Evolutionary conservation across 768 basidiomycete species (phyloP).

Genomic region (Trametes gibbosa): DNA sequence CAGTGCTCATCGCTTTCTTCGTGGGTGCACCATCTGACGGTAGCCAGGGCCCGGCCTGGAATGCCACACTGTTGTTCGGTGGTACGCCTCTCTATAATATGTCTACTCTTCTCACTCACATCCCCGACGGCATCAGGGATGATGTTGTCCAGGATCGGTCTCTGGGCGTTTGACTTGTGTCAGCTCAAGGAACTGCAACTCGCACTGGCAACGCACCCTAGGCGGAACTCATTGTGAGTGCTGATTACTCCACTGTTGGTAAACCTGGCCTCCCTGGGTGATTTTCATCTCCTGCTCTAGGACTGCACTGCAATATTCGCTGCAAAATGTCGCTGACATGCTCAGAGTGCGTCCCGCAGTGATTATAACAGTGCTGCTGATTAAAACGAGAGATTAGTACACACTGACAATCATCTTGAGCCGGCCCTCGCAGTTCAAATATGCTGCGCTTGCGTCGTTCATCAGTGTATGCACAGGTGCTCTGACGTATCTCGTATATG

Average conservation of each 20-base stretch:
- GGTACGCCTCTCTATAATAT: conserved; percentile 26
- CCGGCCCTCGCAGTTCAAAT: conserved; percentile 34
- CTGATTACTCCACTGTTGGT: too few species aligned
- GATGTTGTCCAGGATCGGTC: conserved; percentile 44
- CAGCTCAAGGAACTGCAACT: conserved; percentile 50
- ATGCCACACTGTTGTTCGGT: conserved; percentile 41
- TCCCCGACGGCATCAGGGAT: conserved; percentile 33
- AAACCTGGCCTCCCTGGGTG: too few species aligned
- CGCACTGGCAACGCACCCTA: conserved; percentile 41
- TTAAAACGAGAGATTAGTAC: conserved; percentile 20
- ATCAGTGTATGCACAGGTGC: conserved; percentile 31
- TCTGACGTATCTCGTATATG: conserved; percentile 30
- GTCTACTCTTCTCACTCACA: too few species aligned
- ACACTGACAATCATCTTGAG: conserved; percentile 35
- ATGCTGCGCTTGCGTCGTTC: conserved; percentile 35
- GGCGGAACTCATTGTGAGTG: conserved; percentile 40
- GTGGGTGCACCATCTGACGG: conserved; percentile 26
- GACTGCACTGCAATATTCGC: conserved; percentile 35
- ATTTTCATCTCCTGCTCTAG: too few species aligned
- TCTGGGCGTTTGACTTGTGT: conserved; percentile 53
- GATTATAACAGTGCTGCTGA: neutral
- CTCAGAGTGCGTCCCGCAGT: conserved; percentile 18
- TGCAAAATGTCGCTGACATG: conserved; percentile 33
- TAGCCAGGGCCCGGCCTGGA: conserved; percentile 28
- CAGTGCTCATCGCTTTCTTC: conserved; percentile 43